phyloP scores from a whole-genome alignment of 2,329 filamentous ascomycete genomes.

The Fusarium cyanostomum region DNA sequence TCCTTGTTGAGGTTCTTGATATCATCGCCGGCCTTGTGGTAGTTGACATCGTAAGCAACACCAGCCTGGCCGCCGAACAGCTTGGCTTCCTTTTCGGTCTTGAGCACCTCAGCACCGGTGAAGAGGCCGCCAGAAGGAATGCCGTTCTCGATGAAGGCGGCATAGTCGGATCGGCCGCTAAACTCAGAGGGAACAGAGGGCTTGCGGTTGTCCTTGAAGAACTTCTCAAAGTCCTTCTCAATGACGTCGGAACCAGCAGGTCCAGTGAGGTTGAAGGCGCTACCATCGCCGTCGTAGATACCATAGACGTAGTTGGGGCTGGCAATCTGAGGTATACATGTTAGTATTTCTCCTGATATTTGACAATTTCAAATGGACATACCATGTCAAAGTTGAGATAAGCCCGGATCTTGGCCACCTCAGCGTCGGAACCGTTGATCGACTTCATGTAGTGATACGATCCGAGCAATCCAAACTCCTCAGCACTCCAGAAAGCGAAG shows the following conservation, averaged over 20 bases:
- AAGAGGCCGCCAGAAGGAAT: slow-evolving; percentile 75
- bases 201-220: slow-evolving; percentile 57
- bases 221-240: slow-evolving; percentile 66
- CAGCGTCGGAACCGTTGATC: slow-evolving; percentile 52
- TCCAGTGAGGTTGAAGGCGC: slow-evolving; percentile 64
- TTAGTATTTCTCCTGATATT: neutral
- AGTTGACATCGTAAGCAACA: slow-evolving; percentile 57
- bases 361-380: slow-evolving; percentile 3
- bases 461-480: slow-evolving; percentile 59
- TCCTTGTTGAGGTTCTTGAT: slow-evolving; percentile 52
- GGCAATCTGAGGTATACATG: slow-evolving; percentile 47
- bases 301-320: slow-evolving; percentile 61
- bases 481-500: slow-evolving; percentile 63
- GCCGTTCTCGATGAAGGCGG: slow-evolving; percentile 71
- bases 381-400: slow-evolving; percentile 69
- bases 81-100: slow-evolving; percentile 66
- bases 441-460: slow-evolving; percentile 60
- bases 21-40: slow-evolving; percentile 57
- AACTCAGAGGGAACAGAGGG: slow-evolving; percentile 70
- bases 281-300: slow-evolving; percentile 69
- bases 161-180: slow-evolving; percentile 73
- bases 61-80: slow-evolving; percentile 71
- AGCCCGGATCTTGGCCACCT: slow-evolving; percentile 60
- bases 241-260: slow-evolving; percentile 69
- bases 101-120: slow-evolving; percentile 72